Conservation (phyloP, 2,329 filamentous ascomycete genomes). For the Diaporthe helianthi region DNA sequence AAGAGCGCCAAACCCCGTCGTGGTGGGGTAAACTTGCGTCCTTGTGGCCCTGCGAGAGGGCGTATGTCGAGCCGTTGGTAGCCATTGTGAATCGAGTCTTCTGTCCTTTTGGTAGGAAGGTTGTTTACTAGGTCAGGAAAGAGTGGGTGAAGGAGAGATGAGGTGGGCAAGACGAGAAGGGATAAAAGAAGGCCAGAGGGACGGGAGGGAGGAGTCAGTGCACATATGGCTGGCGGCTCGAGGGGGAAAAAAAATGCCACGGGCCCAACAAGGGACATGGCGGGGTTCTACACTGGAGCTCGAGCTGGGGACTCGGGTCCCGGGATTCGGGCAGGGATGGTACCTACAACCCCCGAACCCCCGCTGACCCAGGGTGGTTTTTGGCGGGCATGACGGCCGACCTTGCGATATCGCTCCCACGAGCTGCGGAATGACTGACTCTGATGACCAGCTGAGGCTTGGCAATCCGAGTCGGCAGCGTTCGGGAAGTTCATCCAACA, state of each 20-base stretch:
- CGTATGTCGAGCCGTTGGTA: conserved; percentile 42
- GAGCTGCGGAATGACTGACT: background rate
- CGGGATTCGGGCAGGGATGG: conserved; percentile 23
- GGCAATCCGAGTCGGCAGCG: background rate
- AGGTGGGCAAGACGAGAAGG: background rate
- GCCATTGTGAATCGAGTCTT: conserved; percentile 40
- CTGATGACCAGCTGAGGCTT: conserved; percentile 15
- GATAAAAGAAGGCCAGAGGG: background rate
- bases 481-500: background rate
- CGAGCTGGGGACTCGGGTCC: conserved; percentile 28
- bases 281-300: conserved; percentile 30
- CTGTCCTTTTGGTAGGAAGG: background rate
- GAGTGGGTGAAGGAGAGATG: background rate
- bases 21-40: conserved; percentile 40
- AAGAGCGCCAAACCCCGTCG: background rate
- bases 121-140: background rate
- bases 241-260: conserved; percentile 33
- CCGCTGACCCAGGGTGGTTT: conserved; percentile 14
- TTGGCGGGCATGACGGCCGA: conserved; percentile 11
- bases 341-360: conserved; percentile 21
- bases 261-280: conserved; percentile 17
- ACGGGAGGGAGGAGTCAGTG: conserved; percentile 1
- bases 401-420: conserved; percentile 18
- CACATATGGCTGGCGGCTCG: conserved; percentile 20
- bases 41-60: conserved; percentile 47